phyloP scores from a whole-genome alignment of 352 stramenopile species.

The Globisporangium paddicum region DNA sequence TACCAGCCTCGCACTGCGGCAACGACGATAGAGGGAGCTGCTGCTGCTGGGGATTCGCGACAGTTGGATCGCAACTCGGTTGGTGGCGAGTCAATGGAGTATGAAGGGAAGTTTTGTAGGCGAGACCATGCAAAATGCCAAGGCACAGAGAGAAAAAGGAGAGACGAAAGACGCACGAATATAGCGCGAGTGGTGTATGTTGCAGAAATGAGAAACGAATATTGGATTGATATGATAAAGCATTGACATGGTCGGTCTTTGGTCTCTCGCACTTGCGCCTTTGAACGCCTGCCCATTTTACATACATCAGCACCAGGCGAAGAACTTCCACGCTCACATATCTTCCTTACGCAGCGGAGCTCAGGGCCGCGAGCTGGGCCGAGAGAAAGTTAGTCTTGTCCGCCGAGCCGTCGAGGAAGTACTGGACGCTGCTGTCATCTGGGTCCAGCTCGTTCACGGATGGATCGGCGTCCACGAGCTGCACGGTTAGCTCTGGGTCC shows the following conservation, averaged over 20 bases:
- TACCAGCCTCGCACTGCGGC: neutral
- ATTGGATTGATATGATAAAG: constrained; percentile 15
- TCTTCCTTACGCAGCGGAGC: neutral
- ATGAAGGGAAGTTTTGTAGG: constrained; percentile 14
- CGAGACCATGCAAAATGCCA: constrained; percentile 1
- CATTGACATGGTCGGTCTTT: neutral
- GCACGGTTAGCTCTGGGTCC: constrained; percentile 20
- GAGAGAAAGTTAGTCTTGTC: constrained; percentile 17
- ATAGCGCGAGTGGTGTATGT: constrained; percentile 11
- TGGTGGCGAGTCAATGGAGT: constrained; percentile 5
- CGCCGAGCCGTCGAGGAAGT: constrained; percentile 12
- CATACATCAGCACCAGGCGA: too few species aligned
- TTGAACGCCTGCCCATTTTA: too few species aligned
- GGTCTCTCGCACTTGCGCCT: neutral
- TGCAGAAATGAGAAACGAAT: constrained; percentile 4
- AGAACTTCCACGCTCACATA: too few species aligned
- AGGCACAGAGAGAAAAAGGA: neutral
- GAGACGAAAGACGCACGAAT: neutral
- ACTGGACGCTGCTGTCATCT: constrained; percentile 23
- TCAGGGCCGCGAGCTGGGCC: constrained; percentile 9
- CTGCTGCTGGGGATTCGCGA: neutral
- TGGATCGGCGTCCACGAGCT: constrained; percentile 12
- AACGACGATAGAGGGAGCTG: constrained; percentile 5
- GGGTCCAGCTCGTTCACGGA: constrained; percentile 16
- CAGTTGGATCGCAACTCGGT: neutral